phyloP scores from a whole-genome alignment of 163 green algal genomes.

The Coccomyxa subellipsoidea region DNA sequence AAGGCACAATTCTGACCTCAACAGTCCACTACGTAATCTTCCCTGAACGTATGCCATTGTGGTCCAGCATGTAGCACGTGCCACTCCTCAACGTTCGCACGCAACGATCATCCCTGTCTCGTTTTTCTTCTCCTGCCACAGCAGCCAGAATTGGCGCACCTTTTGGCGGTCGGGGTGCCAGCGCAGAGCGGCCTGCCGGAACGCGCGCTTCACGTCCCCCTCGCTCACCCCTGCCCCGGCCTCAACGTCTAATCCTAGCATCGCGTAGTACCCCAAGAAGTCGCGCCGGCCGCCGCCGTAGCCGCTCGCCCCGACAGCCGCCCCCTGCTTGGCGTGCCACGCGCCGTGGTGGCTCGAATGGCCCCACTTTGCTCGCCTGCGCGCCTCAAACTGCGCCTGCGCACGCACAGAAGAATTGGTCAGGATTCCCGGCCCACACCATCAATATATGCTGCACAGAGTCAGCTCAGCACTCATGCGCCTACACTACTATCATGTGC shows the following conservation, averaged over 20 bases:
- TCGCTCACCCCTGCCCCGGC: not conserved
- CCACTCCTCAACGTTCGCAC: no score
- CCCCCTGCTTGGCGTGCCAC: not conserved
- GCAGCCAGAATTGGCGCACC: slow-evolving; percentile 6
- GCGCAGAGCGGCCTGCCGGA: slow-evolving; percentile 53
- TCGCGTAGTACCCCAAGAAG: slow-evolving; percentile 61
- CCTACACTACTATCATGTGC: no score
- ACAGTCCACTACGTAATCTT: no score
- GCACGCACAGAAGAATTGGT: no score
- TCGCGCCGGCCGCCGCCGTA: slow-evolving; percentile 31
- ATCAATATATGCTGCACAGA: no score
- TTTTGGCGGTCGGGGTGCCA: slow-evolving; percentile 57
- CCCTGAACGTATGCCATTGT: not conserved
- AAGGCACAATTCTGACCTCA: no score
- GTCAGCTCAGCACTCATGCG: no score
- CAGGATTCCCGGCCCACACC: no score
- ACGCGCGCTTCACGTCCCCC: slow-evolving; percentile 59
- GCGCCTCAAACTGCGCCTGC: slow-evolving; percentile 30
- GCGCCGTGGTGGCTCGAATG: slow-evolving; percentile 17
- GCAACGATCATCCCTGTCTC: no score
- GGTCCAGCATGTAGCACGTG: not conserved
- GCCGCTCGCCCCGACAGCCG: not conserved
- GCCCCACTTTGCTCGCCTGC: slow-evolving; percentile 26
- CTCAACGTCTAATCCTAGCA: slow-evolving; percentile 45
- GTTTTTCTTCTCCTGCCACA: no score